A percentile compares a stretch with the other conserved stretches of the same genome.
Evolutionary conservation across 1,139 yeast species (phyloP).

Genomic region (Kluyveromyces marxianus): DNA sequence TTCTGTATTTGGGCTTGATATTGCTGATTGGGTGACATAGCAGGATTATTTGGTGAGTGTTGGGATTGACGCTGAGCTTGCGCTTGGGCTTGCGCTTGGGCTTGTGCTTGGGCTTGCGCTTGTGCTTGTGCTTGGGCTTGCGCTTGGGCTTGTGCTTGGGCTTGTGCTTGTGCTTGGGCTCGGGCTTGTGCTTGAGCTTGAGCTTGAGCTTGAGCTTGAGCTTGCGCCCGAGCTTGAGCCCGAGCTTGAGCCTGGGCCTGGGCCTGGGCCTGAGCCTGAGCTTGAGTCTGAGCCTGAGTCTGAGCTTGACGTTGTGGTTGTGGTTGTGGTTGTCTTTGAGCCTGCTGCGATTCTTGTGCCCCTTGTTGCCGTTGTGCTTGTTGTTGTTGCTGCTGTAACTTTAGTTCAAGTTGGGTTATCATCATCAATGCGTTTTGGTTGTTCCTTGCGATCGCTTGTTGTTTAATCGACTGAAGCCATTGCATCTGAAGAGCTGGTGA

Average conservation of each 20-base stretch:
- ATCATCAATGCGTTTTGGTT: slow-evolving; percentile 31
- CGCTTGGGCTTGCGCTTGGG: no score
- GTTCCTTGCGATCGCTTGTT: slow-evolving; percentile 28
- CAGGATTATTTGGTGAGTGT: no score
- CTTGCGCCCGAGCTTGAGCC: slow-evolving; percentile 13
- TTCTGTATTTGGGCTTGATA: slow-evolving; percentile 18
- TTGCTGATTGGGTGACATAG: background rate
- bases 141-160: no score
- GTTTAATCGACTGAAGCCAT: slow-evolving; percentile 25
- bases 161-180: slow-evolving; percentile 17
- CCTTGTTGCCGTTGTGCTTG: slow-evolving; percentile 25
- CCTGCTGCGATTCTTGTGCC: slow-evolving; percentile 21
- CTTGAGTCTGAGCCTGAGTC: slow-evolving; percentile 16
- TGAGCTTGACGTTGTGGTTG: slow-evolving; percentile 10
- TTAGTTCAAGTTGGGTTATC: slow-evolving; percentile 36
- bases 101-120: slow-evolving; percentile 13
- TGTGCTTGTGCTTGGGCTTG: no score
- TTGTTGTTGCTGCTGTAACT: slow-evolving; percentile 22
- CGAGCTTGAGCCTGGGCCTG: no score
- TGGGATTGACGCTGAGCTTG: no score
- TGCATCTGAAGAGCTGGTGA: slow-evolving; percentile 30
- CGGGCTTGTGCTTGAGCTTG: slow-evolving; percentile 6
- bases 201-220: slow-evolving; percentile 2
- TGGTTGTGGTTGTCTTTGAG: slow-evolving; percentile 16
- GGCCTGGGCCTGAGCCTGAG: no score